phyloP scores from a whole-genome alignment of 176 grass and related monocot species.

The Carex myosuroides region DNA sequence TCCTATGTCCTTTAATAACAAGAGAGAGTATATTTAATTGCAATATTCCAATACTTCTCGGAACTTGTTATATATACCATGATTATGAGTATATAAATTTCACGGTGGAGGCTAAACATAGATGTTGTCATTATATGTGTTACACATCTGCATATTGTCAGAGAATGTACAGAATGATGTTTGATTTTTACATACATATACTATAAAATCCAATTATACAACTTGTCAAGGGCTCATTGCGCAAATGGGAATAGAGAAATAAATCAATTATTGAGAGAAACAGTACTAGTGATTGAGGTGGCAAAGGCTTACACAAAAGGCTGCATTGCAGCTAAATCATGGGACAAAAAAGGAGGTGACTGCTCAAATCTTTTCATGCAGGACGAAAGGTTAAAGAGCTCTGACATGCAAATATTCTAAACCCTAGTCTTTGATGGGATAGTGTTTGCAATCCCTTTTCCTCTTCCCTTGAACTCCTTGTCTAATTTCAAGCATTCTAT shows the following conservation, averaged over 20 bases:
- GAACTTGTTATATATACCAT: neutral
- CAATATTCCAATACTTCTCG: neutral
- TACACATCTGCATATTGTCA: neutral
- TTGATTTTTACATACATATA: neutral
- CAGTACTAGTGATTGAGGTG: neutral
- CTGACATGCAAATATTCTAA: slow-evolving; percentile 16
- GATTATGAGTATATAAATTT: too few relatives aligned
- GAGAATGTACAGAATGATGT: neutral
- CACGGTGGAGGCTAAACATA: too few relatives aligned
- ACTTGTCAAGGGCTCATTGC: neutral
- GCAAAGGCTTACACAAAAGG: neutral
- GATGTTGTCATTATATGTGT: neutral
- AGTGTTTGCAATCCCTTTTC: neutral
- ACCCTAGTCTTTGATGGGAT: neutral
- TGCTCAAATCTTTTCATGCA: slow-evolving; percentile 2
- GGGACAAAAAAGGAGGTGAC: slow-evolving; percentile 8
- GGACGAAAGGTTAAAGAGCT: neutral
- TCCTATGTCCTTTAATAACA: too few relatives aligned
- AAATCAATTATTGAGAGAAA: neutral
- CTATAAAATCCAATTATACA: neutral
- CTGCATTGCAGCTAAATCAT: slow-evolving; percentile 7
- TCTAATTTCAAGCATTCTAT: neutral
- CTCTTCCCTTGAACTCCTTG: neutral
- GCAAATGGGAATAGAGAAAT: neutral
- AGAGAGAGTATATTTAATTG: too few relatives aligned